Percentiles rank a stretch among this genome's conserved stretches.
phyloP scores from a whole-genome alignment of 2,329 filamentous ascomycete genomes.

The Claviceps africana region DNA sequence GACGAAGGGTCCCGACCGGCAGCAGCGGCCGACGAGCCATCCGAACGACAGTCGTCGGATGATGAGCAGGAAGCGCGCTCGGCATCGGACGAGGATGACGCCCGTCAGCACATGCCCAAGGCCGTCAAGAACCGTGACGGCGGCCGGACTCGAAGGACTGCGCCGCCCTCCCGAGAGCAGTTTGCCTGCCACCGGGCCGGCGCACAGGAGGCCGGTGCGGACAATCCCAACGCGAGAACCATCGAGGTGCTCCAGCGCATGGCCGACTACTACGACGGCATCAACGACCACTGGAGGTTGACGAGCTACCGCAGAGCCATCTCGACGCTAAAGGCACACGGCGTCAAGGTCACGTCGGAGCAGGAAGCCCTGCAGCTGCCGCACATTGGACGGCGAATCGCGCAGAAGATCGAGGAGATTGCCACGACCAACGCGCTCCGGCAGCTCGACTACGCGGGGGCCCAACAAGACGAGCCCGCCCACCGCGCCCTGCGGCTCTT shows the following conservation, averaged over 20 bases:
- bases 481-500: conserved; percentile 55
- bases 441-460: conserved; percentile 55
- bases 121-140: not conserved
- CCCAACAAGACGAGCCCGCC: conserved; percentile 41
- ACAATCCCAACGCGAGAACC: conserved; percentile 60
- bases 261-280: conserved; percentile 60
- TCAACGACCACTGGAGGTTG: conserved; percentile 64
- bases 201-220: conserved; percentile 24
- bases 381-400: conserved; percentile 57
- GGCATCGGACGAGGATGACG: not conserved
- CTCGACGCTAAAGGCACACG: conserved; percentile 53
- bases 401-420: conserved; percentile 82
- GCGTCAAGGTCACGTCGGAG: conserved; percentile 48
- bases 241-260: conserved; percentile 68
- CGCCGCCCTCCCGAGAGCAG: conserved; percentile 27
- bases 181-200: conserved; percentile 43
- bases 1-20: conserved; percentile 22
- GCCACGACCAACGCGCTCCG: conserved; percentile 57
- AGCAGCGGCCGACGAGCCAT: not conserved
- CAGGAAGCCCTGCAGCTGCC: conserved; percentile 55
- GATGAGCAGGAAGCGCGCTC: not conserved
- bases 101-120: not conserved
- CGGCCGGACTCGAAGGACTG: conserved; percentile 10
- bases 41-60: conserved; percentile 5
- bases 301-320: conserved; percentile 67